A percentile compares a stretch with the other conserved stretches of the same genome.
Evolutionary conservation across 2,329 filamentous ascomycete species (phyloP).

Genomic region (Bipolaris gigantea): DNA sequence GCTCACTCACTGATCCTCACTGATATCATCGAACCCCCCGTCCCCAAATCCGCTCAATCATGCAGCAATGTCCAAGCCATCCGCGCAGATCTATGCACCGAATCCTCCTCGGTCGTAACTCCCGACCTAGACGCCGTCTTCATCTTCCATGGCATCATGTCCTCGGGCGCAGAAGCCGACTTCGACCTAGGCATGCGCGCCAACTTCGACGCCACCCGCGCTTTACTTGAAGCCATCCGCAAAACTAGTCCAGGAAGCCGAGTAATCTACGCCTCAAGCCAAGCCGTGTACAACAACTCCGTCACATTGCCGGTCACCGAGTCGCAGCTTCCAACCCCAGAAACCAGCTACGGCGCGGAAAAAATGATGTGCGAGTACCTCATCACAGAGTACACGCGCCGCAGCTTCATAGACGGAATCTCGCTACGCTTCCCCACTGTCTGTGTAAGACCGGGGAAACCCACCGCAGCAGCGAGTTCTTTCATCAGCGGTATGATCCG

Average conservation of each 20-base stretch:
- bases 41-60: slow-evolving; percentile 48
- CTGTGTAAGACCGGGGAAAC: slow-evolving; percentile 59
- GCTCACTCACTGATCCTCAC: slow-evolving; percentile 54
- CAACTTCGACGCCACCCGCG: slow-evolving; percentile 60
- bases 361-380: slow-evolving; percentile 62
- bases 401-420: slow-evolving; percentile 59
- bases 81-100: slow-evolving; percentile 53
- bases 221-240: slow-evolving; percentile 56
- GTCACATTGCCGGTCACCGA: slow-evolving; percentile 36
- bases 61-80: slow-evolving; percentile 50
- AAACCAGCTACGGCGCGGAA: slow-evolving; percentile 62
- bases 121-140: slow-evolving; percentile 41
- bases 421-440: slow-evolving; percentile 62
- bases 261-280: slow-evolving; percentile 61
- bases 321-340: slow-evolving; percentile 56
- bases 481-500: slow-evolving; percentile 64
- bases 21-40: slow-evolving; percentile 56
- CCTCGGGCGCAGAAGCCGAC: slow-evolving; percentile 61
- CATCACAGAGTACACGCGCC: slow-evolving; percentile 62
- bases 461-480: slow-evolving; percentile 59
- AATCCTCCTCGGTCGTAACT: slow-evolving; percentile 12
- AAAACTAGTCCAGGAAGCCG: slow-evolving; percentile 54
- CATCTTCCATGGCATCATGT: slow-evolving; percentile 68
- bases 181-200: slow-evolving; percentile 59
- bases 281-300: slow-evolving; percentile 63